phyloP scores from a whole-genome alignment of 495 filamentous ascomycete genomes.

The Aspergillus bridgeri region DNA sequence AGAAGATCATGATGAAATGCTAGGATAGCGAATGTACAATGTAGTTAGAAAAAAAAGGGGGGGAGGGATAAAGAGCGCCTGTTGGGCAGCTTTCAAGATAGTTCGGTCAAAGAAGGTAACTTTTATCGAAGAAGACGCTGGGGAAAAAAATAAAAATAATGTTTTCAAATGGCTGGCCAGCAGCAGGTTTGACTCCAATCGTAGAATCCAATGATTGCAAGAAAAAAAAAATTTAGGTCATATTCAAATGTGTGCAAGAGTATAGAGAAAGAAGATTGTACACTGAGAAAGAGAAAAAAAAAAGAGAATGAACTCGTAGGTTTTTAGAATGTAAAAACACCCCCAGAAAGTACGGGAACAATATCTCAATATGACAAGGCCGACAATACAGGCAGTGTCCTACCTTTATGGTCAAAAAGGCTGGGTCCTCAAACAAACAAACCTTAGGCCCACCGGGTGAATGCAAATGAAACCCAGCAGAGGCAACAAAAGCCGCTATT shows the following conservation, averaged over 20 bases:
- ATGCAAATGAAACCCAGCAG: background rate
- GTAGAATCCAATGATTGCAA: background rate
- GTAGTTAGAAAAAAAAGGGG: background rate
- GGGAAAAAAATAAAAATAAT: slow-evolving; percentile 2
- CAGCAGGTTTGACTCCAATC: background rate
- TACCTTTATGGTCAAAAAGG: background rate
- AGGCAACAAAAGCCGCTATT: slow-evolving; percentile 1
- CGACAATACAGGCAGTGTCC: background rate
- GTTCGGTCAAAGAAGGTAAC: background rate
- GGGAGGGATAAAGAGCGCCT: background rate
- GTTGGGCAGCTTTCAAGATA: background rate
- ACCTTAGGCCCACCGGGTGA: background rate
- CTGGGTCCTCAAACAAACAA: background rate
- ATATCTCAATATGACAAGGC: slow-evolving; percentile 6
- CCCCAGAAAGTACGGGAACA: slow-evolving; percentile 4
- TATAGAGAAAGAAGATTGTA: background rate
- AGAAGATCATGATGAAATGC: slow-evolving; percentile 29
- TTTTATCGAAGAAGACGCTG: no score
- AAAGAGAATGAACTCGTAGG: background rate
- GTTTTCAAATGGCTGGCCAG: background rate
- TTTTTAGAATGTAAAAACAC: no score
- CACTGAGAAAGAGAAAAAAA: slow-evolving; percentile 8
- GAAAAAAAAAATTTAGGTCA: background rate
- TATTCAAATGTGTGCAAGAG: background rate
- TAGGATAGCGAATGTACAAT: background rate